These are phyloP conservation scores for Heritiera littoralis DNA, from an alignment of 345 rosid species.

Conservation along the genomic window DNA sequence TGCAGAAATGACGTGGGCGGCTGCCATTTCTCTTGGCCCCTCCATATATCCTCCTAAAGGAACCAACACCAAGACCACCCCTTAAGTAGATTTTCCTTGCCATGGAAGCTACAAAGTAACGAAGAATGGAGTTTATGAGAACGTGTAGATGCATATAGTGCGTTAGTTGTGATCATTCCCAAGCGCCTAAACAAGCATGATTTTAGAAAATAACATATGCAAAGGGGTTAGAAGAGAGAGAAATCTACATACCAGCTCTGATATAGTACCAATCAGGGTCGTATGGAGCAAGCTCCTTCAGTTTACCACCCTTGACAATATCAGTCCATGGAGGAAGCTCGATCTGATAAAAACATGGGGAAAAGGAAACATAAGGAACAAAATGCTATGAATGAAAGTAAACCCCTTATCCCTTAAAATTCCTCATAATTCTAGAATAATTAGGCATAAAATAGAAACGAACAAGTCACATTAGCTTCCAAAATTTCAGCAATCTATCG, in stretches of 20 bases:
- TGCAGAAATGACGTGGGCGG: constrained; percentile 50
- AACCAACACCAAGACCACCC: constrained; percentile 74
- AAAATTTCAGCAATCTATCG: not conserved
- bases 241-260: constrained; percentile 49
- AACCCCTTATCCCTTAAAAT: not conserved
- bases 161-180: not conserved
- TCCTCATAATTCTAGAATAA: not conserved
- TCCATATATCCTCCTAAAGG: constrained; percentile 15
- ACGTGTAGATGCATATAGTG: not conserved
- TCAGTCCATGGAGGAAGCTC: constrained; percentile 90
- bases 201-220: not conserved
- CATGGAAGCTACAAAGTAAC: constrained; percentile 35
- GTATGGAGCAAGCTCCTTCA: constrained; percentile 90
- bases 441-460: not conserved
- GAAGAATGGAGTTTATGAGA: not conserved
- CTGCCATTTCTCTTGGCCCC: constrained; percentile 18
- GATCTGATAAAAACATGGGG: constrained; percentile 34
- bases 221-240: not conserved
- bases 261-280: constrained; percentile 88
- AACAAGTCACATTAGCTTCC: not conserved
- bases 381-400: not conserved
- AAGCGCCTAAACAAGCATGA: not conserved
- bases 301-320: constrained; percentile 71
- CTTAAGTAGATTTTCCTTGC: constrained; percentile 86
- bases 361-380: not conserved